Evolutionary conservation across 345 rosid genomes (phyloP).

Genomic region (Lenwebbia sp.): DNA sequence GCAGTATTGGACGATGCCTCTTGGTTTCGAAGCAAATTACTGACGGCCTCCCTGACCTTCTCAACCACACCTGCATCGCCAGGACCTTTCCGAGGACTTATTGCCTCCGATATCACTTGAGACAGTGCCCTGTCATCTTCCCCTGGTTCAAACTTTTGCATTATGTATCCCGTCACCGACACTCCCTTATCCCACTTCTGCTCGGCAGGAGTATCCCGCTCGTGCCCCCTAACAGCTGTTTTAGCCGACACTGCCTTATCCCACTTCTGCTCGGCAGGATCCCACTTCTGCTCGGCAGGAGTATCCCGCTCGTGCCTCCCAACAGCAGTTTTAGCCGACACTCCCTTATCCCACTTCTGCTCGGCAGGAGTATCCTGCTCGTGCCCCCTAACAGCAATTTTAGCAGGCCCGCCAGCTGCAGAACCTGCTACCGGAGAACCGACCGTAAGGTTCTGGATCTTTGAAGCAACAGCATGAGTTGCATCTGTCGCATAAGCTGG

Average conservation of each 20-base stretch:
- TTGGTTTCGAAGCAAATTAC: slow-evolving; percentile 27
- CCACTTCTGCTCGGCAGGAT: no score
- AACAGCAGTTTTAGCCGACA: no score
- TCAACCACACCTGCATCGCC: slow-evolving; percentile 27
- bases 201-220: no score
- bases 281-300: no score
- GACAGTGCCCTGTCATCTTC: slow-evolving; percentile 74
- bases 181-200: slow-evolving; percentile 31
- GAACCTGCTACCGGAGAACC: slow-evolving; percentile 5
- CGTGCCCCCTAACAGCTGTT: no score
- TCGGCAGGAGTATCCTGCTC: background rate
- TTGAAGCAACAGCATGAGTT: slow-evolving; percentile 31
- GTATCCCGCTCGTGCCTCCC: no score
- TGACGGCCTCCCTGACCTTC: slow-evolving; percentile 34
- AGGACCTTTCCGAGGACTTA: slow-evolving; percentile 41
- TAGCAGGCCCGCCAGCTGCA: background rate
- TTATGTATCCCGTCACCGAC: slow-evolving; percentile 63
- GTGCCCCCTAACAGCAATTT: background rate
- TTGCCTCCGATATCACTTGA: slow-evolving; percentile 41
- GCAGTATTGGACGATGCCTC: slow-evolving; percentile 7
- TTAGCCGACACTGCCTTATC: no score
- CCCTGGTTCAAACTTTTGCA: slow-evolving; percentile 57
- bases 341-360: slow-evolving; percentile 23
- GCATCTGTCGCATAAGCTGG: slow-evolving; percentile 44
- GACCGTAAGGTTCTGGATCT: slow-evolving; percentile 33